Percentiles rank a stretch among this genome's conserved stretches.
Evolutionary conservation across 73 alveolate genomes (phyloP).

Genomic region (Symbiodinium pilosum): DNA sequence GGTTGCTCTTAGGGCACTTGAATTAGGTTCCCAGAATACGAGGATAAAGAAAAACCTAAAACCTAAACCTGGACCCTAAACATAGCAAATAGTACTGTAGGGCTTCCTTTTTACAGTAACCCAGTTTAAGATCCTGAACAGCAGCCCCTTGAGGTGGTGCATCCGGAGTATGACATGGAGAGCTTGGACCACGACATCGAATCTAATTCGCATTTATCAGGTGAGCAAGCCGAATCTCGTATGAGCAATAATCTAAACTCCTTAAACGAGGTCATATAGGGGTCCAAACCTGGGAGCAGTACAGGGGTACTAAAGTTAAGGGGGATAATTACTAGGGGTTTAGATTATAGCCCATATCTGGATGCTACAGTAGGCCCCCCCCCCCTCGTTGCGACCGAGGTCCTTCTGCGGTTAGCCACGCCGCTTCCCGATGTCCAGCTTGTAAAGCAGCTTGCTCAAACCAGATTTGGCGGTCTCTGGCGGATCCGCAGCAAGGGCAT

Average conservation of each 20-base stretch:
- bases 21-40: too few species aligned
- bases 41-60: too few species aligned
- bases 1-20: too few species aligned
- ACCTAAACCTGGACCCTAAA: too few species aligned
- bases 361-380: too few species aligned
- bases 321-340: background rate
- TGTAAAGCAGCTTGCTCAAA: background rate
- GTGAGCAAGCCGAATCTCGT: background rate
- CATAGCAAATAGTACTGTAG: too few species aligned
- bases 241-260: too few species aligned
- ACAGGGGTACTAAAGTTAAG: background rate
- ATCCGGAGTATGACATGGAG: constrained; percentile 44
- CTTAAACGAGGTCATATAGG: too few species aligned
- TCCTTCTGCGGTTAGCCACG: background rate
- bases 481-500: too few species aligned
- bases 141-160: constrained; percentile 64
- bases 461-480: background rate
- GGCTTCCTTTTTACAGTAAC: too few species aligned
- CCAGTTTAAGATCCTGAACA: too few species aligned
- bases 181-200: constrained; percentile 23
- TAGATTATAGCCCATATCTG: too few species aligned
- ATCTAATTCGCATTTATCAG: background rate
- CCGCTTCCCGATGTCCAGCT: background rate
- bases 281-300: background rate
- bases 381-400: background rate